Evolutionary conservation across 1,284 basidiomycete species (phyloP), one percentile per base, ranked within the genome.

Genomic region (Ceratobasidium sp.): DNA sequence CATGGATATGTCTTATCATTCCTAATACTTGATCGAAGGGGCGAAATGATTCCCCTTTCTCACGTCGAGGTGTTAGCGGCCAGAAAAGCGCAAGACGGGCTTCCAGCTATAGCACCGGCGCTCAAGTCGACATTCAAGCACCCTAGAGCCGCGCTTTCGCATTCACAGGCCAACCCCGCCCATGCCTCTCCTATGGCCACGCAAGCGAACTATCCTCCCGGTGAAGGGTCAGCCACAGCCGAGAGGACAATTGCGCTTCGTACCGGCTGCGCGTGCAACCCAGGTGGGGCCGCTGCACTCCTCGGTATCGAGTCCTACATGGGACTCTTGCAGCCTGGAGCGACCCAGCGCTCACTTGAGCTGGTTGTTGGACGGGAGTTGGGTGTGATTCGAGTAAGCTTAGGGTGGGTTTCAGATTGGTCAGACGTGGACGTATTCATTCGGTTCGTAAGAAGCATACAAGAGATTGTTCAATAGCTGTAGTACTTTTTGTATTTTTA

Each of bases 191-290:
- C 5, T n/a, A 54, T 27, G 20, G 60, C 55, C 22, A 25, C 42
- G 7, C 34, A 15, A 32, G 27, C 27, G 22, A n/a, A 10, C 50
- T n/a, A 25, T 35, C 64, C 29, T 34, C 57, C 15, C 22, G 22
- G 70, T 22, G 29, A 74, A 13, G 70, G 73, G 1, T 58, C 69
- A 20, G 55, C 71, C 4, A 74, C 74, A 0, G 53, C 74, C 17
- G 43, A 71, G 3, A 58, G 70, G 8, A 72, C 70, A 0, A 87
- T 93, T 70, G 90, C 90, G 12, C 78, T 93, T 17, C 85, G 91
- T 47, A 91, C 91, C 1, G 91, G 91, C 0, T 93, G 91, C 76
- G 88, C 93, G 84, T 93, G 92, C 75, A 93, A 93, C 72, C 89
- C 91, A 3, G 91, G 91, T 6, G 91, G 87, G 12, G 89, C 90